Base-by-base conservation (phyloP, 2,329 filamentous ascomycete genomes). In the Claviceps maximensis region DNA sequence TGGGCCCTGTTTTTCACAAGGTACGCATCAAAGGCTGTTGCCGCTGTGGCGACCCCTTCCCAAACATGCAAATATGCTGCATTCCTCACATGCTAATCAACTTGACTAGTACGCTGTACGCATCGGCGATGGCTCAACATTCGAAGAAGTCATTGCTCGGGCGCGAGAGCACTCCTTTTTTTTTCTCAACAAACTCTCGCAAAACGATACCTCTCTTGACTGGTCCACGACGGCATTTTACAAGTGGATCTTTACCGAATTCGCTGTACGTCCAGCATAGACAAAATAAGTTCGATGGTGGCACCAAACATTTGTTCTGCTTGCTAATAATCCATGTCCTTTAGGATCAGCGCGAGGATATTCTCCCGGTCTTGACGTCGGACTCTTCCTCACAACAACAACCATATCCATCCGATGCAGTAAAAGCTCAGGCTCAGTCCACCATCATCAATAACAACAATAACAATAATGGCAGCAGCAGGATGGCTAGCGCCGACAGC, bases 71-170 rank as follows among this genome's bases (percentile, higher is more conserved):
- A n/a, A n/a, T n/a, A n/a, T n/a, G 19, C 27, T 47, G 12, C 46
- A 3, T 21, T n/a, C 7, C 9, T 21, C 8, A 25, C 21, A 44
- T 13, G 25, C 40, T 49, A n/a, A 33, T 27, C 36, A 38, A 44
- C 38, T 42, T 7, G 38, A 21, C 13, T 54, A 78, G 70, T 82
- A 80, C 58, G 74, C 76, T 21, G 63, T 74, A n/a, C 67, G 62
- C 48, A 65, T 74, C 19, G 79, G 79, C 13, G 75, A 80, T 55
- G 78, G 77, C 9, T 68, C 72, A 31, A 73, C 76, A 1, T 64
- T 74, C 5, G 66, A 74, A 27, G 78, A 82, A 52, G 74, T 75
- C 1, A 62, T 71, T 9, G 62, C 69, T 17, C 68, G 73, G 27
- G 76, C 74, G 51, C 58, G 69, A 38, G 69, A 74, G 19, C 75